These are phyloP conservation scores for Suillus paluster DNA, from an alignment of 768 basidiomycete genomes.

Conservation along the genomic window DNA sequence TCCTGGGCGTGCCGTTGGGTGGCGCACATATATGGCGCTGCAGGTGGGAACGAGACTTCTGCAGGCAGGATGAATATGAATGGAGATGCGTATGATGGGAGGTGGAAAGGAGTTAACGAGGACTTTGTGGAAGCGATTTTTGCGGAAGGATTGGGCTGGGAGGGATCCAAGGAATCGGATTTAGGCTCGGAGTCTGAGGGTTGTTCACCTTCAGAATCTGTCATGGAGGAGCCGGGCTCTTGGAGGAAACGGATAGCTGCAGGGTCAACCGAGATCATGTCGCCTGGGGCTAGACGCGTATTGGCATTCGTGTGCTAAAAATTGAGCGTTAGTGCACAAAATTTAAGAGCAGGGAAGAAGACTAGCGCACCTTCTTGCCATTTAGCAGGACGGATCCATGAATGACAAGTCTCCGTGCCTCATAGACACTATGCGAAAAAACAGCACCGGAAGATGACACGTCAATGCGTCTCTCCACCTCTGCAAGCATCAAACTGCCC, in stretches of 20 bases:
- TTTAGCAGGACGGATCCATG: slow-evolving; percentile 90
- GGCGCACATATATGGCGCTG: slow-evolving; percentile 90
- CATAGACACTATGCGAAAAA: slow-evolving; percentile 88
- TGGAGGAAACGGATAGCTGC: slow-evolving; percentile 74
- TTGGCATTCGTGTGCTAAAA: slow-evolving; percentile 81
- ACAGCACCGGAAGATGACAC: slow-evolving; percentile 86
- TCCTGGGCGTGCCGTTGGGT: slow-evolving; percentile 95
- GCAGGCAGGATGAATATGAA: slow-evolving; percentile 95
- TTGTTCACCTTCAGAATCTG: slow-evolving; percentile 13
- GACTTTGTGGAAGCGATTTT: slow-evolving; percentile 16
- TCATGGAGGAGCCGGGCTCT: slow-evolving; percentile 32
- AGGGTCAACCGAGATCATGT: slow-evolving; percentile 91
- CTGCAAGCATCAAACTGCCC: slow-evolving; percentile 92
- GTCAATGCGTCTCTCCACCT: slow-evolving; percentile 95
- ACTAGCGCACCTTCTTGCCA: slow-evolving; percentile 74
- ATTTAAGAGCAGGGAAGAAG: neutral
- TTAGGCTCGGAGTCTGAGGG: slow-evolving; percentile 2
- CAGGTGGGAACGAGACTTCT: slow-evolving; percentile 88
- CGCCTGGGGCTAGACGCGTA: slow-evolving; percentile 89
- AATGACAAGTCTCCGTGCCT: slow-evolving; percentile 84
- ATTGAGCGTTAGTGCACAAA: slow-evolving; percentile 2
- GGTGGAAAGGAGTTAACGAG: slow-evolving; percentile 72
- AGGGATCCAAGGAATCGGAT: slow-evolving; percentile 1
- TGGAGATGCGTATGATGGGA: slow-evolving; percentile 87
- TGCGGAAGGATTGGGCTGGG: neutral